Evolutionary conservation across 2,329 filamentous ascomycete species (phyloP), one percentile per base, ranked within the genome.

Genomic region (Hypoxylon sp.): DNA sequence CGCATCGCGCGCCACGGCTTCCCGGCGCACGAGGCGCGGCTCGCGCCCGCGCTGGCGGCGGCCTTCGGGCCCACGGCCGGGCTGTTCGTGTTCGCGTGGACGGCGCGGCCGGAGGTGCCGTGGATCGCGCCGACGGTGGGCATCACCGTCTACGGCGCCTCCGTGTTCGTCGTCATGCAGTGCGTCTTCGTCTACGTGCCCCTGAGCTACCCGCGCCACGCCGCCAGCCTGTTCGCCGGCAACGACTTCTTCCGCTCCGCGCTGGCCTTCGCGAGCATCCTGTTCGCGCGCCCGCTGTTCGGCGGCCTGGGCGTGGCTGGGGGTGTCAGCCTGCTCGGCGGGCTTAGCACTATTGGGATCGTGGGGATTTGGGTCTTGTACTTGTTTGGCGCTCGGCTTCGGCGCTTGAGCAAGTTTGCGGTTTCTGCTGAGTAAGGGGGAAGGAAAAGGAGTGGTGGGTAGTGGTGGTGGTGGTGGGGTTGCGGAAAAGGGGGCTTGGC

Each of bases 71-170:
- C 86, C 0, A 83, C 85, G 0, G 80, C 86, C 22, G 86, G 87
- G n/a, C 79, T 89, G 11, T 89, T 89, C 79, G 73, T 89, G 60
- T 88, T 86, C 70, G 85, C 83, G 30, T 88, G 85, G 86, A 87
- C 86, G 0, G 80, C 83, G 16, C 78, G 79, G n/a, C 75, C 79
- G 0, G 76, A 77, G 2, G 79, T 87, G 50, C 84, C 84, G 64
- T 88, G 85, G 81, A 83, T 85, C 58, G 84, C 80, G 1, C 83
- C 83, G 3, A 85, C 83, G 7, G 82, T 87, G n/a, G 86, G 85
- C 64, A 86, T 88, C 72, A 82, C 79, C 38, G 78, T 88, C 54
- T 87, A 86, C 74, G 82, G 80, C 36, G 81, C 79, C 9, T 78
- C 78, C 2, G 83, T 82, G 30, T 87, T 87, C 70, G 71, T 87